Percentiles rank a stretch among this genome's conserved stretches.
phyloP scores from a whole-genome alignment of 192 early-diverging fungal species.

The Coemansia sp. region DNA sequence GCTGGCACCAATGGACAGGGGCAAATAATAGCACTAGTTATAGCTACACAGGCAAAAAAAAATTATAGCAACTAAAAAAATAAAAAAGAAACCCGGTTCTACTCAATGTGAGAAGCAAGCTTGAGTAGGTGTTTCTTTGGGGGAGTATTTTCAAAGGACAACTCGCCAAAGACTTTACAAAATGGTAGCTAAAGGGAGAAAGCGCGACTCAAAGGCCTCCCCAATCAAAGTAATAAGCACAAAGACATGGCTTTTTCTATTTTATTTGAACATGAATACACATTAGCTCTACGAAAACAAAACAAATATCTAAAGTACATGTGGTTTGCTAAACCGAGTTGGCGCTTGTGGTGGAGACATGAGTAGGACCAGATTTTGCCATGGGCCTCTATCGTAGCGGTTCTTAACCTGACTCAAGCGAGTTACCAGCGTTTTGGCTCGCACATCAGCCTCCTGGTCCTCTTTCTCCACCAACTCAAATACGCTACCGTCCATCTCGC shows the following conservation, averaged over 20 bases:
- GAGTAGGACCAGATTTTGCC: conserved; percentile 39
- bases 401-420: conserved; percentile 47
- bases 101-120: too few relatives aligned
- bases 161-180: too few relatives aligned
- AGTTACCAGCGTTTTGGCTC: conserved; percentile 25
- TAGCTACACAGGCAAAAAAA: not conserved
- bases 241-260: too few relatives aligned
- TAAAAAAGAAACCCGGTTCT: too few relatives aligned
- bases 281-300: not conserved
- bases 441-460: conserved; percentile 35
- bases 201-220: too few relatives aligned
- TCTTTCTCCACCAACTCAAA: conserved; percentile 45
- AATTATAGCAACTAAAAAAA: too few relatives aligned
- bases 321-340: not conserved
- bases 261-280: too few relatives aligned
- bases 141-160: too few relatives aligned
- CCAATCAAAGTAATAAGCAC: not conserved
- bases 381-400: conserved; percentile 43
- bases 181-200: too few relatives aligned
- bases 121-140: too few relatives aligned
- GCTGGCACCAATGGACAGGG: not conserved
- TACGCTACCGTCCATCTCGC: not conserved
- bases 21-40: not conserved
- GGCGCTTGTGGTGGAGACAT: conserved; percentile 19
- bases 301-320: not conserved